Evolutionary conservation across 1,284 basidiomycete species (phyloP).

Genomic region (Pyrrhoderma noxium): DNA sequence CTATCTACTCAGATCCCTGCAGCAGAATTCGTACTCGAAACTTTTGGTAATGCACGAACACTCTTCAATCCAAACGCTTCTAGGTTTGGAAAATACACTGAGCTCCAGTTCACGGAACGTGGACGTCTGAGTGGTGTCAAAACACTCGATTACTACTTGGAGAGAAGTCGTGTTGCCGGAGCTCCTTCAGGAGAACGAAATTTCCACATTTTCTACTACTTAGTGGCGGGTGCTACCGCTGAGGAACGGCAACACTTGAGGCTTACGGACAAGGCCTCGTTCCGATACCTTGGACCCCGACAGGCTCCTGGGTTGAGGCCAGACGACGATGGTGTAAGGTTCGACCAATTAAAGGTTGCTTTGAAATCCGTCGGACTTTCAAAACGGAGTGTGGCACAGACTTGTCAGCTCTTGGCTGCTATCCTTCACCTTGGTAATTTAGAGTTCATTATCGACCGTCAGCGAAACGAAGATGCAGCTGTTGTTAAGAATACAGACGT

Average conservation of each 20-base stretch:
- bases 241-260: constrained; percentile 88
- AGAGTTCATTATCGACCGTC: constrained; percentile 82
- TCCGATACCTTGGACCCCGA: constrained; percentile 78
- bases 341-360: constrained; percentile 89
- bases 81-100: constrained; percentile 88
- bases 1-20: constrained; percentile 82
- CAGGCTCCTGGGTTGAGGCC: constrained; percentile 37
- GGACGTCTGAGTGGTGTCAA: constrained; percentile 88
- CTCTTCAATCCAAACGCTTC: constrained; percentile 89
- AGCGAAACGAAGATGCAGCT: constrained; percentile 81
- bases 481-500: constrained; percentile 79
- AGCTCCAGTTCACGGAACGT: constrained; percentile 88
- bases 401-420: constrained; percentile 89
- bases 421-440: constrained; percentile 96
- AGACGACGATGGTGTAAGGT: constrained; percentile 73
- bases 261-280: constrained; percentile 69
- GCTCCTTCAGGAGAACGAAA: constrained; percentile 85
- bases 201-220: constrained; percentile 96
- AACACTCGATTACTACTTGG: constrained; percentile 95
- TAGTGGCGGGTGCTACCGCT: constrained; percentile 80
- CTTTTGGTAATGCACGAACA: constrained; percentile 86
- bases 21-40: constrained; percentile 91
- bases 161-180: constrained; percentile 77
- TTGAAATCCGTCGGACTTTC: constrained; percentile 91
- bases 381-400: constrained; percentile 88